A percentile compares a stretch with the other conserved stretches of the same genome.
These are phyloP conservation scores for Nicotiana attenuata DNA, from an alignment of 257 asterid species.

Conservation along the genomic window DNA sequence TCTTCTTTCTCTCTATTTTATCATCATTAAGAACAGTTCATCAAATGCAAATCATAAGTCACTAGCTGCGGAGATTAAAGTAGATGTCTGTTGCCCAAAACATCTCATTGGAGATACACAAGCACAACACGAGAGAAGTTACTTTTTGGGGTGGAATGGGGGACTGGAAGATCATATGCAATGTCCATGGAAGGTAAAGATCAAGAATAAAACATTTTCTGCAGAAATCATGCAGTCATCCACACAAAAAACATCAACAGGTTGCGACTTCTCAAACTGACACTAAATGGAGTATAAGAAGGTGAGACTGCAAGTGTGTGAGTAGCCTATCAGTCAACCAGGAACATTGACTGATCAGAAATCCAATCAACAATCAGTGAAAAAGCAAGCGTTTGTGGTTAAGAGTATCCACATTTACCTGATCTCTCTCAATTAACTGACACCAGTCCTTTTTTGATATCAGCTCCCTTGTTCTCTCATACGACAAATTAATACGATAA, in stretches of 20 bases:
- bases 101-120: neutral
- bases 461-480: conserved; percentile 63
- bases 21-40: neutral
- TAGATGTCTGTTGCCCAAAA: neutral
- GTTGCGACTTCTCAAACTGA: neutral
- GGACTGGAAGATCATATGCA: neutral
- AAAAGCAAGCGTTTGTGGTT: neutral
- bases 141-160: neutral
- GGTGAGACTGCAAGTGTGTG: neutral
- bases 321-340: neutral
- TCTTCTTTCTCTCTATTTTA: neutral
- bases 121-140: neutral
- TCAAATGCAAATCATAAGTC: neutral
- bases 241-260: neutral
- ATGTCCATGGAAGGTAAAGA: neutral
- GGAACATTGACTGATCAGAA: conserved; percentile 3
- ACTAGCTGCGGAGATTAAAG: neutral
- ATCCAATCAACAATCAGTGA: neutral
- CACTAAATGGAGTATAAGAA: neutral
- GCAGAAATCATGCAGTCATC: neutral
- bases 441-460: conserved; percentile 69
- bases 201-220: neutral
- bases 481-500: conserved; percentile 78
- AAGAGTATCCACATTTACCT: conserved; percentile 36
- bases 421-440: conserved; percentile 61